Percentiles rank a stretch among this genome's conserved stretches.
These are phyloP conservation scores for Neurospora sp. DNA, from an alignment of 495 filamentous ascomycete genomes.

Conservation along the genomic window DNA sequence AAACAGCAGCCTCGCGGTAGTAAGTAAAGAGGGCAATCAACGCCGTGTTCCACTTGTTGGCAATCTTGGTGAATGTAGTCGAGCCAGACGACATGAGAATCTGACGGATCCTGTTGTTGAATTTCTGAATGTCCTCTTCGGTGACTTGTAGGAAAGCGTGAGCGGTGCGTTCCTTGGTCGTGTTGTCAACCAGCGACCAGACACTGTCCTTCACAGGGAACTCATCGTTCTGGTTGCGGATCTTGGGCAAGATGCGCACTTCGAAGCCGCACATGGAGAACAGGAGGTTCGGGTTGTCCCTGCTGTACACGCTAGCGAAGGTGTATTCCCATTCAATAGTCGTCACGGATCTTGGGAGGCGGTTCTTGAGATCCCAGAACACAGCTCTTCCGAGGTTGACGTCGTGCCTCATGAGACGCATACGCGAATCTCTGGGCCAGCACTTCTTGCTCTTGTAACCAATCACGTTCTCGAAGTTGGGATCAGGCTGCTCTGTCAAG, in stretches of 20 bases:
- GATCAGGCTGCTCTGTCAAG: slow-evolving; percentile 95
- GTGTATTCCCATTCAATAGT: slow-evolving; percentile 99
- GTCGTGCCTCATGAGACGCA: slow-evolving; percentile 98
- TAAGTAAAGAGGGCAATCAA: slow-evolving; percentile 99
- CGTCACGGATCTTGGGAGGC: slow-evolving; percentile 85
- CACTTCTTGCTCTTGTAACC: slow-evolving; percentile 99
- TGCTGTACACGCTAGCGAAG: slow-evolving; percentile 97
- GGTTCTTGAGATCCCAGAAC: slow-evolving; percentile 99
- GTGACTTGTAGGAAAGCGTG: slow-evolving; percentile 98
- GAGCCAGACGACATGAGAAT: slow-evolving; percentile 99
- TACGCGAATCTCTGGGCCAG: slow-evolving; percentile 94
- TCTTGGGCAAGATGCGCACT: slow-evolving; percentile 94
- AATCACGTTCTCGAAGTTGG: slow-evolving; percentile 99
- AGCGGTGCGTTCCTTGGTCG: slow-evolving; percentile 91
- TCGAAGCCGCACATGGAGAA: slow-evolving; percentile 99
- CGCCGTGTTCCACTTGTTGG: slow-evolving; percentile 99
- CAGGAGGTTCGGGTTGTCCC: slow-evolving; percentile 93
- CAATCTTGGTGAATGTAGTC: slow-evolving; percentile 99
- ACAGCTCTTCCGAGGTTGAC: slow-evolving; percentile 96
- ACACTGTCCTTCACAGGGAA: slow-evolving; percentile 97
- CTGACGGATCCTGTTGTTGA: slow-evolving; percentile 97
- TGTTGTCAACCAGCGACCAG: slow-evolving; percentile 94
- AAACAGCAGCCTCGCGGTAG: slow-evolving; percentile 97
- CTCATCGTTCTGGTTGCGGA: slow-evolving; percentile 87
- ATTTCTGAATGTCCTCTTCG: slow-evolving; percentile 96